Percentiles rank a stretch among this genome's conserved stretches.
phyloP scores from a whole-genome alignment of 306 rosid species.

The Pueraria montana region DNA sequence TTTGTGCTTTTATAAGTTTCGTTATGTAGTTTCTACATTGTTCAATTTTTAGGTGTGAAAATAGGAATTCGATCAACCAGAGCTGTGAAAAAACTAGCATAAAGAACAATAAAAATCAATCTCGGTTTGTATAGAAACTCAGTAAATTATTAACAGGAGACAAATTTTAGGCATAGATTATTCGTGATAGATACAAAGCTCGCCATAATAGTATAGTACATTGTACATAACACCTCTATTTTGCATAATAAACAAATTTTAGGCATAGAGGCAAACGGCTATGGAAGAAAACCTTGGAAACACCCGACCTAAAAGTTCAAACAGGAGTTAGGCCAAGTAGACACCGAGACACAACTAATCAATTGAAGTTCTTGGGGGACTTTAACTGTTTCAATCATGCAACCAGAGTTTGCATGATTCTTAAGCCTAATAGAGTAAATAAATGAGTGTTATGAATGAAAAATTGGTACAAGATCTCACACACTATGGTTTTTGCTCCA shows the following conservation, averaged over 20 bases:
- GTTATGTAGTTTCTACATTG: too few relatives aligned
- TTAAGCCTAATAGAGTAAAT: slow-evolving; percentile 42
- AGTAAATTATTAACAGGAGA: slow-evolving; percentile 35
- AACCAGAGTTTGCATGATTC: slow-evolving; percentile 54
- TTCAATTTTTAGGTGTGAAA: too few relatives aligned
- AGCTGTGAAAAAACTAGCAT: neutral
- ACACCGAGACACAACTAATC: slow-evolving; percentile 41
- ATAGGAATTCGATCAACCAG: neutral
- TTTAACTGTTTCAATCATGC: slow-evolving; percentile 42
- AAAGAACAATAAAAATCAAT: slow-evolving; percentile 2
- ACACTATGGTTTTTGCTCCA: slow-evolving; percentile 81
- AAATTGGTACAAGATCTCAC: slow-evolving; percentile 42
- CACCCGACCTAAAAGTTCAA: slow-evolving; percentile 42
- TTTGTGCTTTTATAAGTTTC: too few relatives aligned
- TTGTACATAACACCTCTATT: slow-evolving; percentile 46
- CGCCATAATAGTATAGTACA: slow-evolving; percentile 15
- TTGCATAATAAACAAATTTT: slow-evolving; percentile 33
- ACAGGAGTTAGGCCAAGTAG: slow-evolving; percentile 40
- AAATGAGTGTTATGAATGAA: slow-evolving; percentile 52
- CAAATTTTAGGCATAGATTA: slow-evolving; percentile 29
- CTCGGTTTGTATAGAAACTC: slow-evolving; percentile 26
- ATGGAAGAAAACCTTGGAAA: slow-evolving; percentile 20
- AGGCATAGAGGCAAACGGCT: neutral
- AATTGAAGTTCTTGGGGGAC: slow-evolving; percentile 53
- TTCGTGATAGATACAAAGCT: slow-evolving; percentile 52